These are phyloP conservation scores for Russula virescens DNA, from an alignment of 768 basidiomycete species.

Conservation along the genomic window DNA sequence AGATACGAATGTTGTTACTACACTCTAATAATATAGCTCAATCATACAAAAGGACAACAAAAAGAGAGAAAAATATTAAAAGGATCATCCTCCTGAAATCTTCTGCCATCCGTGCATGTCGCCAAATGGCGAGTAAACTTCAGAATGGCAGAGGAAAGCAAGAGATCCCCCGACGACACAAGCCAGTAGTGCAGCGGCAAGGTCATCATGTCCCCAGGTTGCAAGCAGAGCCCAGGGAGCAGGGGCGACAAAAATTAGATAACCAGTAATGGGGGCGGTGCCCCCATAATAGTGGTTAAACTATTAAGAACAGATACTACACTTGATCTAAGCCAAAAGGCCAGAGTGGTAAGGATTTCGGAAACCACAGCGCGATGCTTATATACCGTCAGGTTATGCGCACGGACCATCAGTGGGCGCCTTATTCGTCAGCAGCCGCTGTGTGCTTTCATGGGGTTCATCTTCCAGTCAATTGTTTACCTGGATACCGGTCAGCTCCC, in stretches of 20 bases:
- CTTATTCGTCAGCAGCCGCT: no score
- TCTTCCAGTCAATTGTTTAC: no score
- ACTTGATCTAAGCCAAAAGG: constrained; percentile 98
- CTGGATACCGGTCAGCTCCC: no score
- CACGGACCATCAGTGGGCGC: neutral
- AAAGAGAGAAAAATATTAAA: no score
- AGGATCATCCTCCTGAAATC: neutral
- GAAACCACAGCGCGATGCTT: neutral
- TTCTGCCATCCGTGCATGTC: neutral
- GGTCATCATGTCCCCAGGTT: constrained; percentile 22
- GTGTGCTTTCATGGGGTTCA: no score
- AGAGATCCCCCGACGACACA: constrained; percentile 21
- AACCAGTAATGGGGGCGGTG: constrained; percentile 32
- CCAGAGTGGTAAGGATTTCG: constrained; percentile 67
- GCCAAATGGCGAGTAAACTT: no score
- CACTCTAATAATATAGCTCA: no score
- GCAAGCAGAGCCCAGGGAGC: constrained; percentile 24
- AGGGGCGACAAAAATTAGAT: constrained; percentile 32
- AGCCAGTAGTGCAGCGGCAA: constrained; percentile 24
- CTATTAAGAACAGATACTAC: constrained; percentile 95
- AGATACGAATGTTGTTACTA: no score
- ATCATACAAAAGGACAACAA: no score
- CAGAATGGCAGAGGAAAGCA: neutral
- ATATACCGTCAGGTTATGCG: neutral
- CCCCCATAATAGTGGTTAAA: constrained; percentile 44